Percentiles rank a stretch among this genome's conserved stretches.
phyloP scores from a whole-genome alignment of 169 alveolate genomes.

The Eimeria nieschulzi region DNA sequence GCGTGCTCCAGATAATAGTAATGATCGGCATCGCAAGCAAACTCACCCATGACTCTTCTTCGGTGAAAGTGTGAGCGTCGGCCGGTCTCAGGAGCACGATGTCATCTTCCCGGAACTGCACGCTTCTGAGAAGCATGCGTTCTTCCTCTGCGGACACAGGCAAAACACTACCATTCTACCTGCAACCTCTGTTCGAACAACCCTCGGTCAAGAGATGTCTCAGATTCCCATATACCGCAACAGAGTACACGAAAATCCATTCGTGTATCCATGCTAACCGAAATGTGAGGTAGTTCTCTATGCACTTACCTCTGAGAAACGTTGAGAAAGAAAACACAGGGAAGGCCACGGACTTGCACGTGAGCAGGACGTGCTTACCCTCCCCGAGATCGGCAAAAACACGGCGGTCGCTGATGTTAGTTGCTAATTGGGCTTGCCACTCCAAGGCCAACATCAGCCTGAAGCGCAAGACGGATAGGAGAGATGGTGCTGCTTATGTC shows the following conservation, averaged over 20 bases:
- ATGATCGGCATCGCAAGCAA: neutral
- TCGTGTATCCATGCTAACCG: too few relatives aligned
- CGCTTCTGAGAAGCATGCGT: constrained; percentile 69
- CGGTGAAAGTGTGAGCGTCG: constrained; percentile 60
- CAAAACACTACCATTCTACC: neutral
- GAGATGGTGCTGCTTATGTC: too few relatives aligned
- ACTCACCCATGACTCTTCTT: constrained; percentile 62
- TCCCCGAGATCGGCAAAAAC: constrained; percentile 73
- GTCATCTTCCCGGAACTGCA: constrained; percentile 73
- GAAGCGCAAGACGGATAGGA: neutral
- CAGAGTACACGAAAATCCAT: too few relatives aligned
- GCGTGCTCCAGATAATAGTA: neutral
- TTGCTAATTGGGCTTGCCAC: constrained; percentile 76
- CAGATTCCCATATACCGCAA: too few relatives aligned
- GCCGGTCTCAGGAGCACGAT: constrained; percentile 72
- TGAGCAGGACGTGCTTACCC: constrained; percentile 68
- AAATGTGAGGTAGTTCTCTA: neutral
- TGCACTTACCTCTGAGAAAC: constrained; percentile 48
- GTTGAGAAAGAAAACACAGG: constrained; percentile 72
- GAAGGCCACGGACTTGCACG: constrained; percentile 66
- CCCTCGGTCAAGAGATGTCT: too few relatives aligned
- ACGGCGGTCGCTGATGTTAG: constrained; percentile 64
- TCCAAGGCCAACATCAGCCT: constrained; percentile 76
- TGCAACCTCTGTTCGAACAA: neutral
- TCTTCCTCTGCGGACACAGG: constrained; percentile 63